Conservation (phyloP, 1,139 yeast species). For the Zygosaccharomyces pseudobailii region DNA sequence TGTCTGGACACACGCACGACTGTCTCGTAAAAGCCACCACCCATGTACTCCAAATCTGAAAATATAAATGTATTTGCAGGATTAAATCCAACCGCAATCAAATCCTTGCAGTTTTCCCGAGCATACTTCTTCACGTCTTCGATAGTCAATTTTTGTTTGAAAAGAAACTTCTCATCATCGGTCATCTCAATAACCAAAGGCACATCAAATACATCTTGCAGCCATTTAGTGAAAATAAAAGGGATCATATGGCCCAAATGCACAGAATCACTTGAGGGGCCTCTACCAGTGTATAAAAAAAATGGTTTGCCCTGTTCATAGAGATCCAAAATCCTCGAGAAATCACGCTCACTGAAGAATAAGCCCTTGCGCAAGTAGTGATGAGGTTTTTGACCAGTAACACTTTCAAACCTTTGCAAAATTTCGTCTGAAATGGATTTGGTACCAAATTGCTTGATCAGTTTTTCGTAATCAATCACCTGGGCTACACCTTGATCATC, state of each 20-base stretch:
- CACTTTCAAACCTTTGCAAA: constrained; percentile 64
- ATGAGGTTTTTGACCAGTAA: constrained; percentile 93
- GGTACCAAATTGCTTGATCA: constrained; percentile 86
- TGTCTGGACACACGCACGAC: constrained; percentile 92
- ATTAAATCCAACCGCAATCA: constrained; percentile 90
- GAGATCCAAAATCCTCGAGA: constrained; percentile 69
- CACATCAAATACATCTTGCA: constrained; percentile 94
- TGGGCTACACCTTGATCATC: constrained; percentile 80
- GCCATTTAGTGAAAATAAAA: constrained; percentile 92
- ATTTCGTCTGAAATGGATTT: constrained; percentile 65
- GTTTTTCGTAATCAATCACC: constrained; percentile 85
- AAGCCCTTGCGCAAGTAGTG: constrained; percentile 86
- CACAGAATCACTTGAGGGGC: constrained; percentile 93
- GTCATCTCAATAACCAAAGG: constrained; percentile 96
- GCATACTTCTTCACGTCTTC: constrained; percentile 83
- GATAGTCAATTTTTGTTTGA: constrained; percentile 84
- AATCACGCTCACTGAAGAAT: constrained; percentile 90
- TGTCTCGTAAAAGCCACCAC: constrained; percentile 89
- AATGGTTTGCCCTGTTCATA: constrained; percentile 95
- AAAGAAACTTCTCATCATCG: constrained; percentile 95
- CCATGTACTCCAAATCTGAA: constrained; percentile 89
- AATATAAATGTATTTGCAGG: constrained; percentile 93
- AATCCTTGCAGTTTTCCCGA: constrained; percentile 81
- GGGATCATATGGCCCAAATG: constrained; percentile 98
- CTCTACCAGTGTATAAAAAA: constrained; percentile 95